phyloP scores from a whole-genome alignment of 2,329 filamentous ascomycete genomes.

The Ophiosphaerella narmari region DNA sequence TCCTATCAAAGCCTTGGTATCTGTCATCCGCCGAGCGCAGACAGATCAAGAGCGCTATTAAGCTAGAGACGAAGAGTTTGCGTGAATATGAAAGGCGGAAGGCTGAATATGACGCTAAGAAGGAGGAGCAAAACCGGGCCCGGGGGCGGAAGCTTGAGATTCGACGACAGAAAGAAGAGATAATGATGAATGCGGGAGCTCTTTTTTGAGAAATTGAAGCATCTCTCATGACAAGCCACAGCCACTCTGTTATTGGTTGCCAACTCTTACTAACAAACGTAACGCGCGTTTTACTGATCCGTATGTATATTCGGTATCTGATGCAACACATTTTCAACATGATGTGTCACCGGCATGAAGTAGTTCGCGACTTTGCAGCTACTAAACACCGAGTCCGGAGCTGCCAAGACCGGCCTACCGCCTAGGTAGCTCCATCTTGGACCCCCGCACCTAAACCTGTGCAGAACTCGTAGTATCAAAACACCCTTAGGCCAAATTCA shows the following conservation, averaged over 20 bases:
- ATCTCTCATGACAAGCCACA: neutral
- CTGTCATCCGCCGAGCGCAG: constrained; percentile 52
- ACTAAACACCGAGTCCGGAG: too few relatives aligned
- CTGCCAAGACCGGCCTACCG: too few relatives aligned
- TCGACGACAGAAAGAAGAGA: constrained; percentile 49
- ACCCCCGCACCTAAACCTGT: too few relatives aligned
- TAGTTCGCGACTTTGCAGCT: too few relatives aligned
- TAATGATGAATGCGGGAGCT: constrained; percentile 50
- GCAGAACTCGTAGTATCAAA: too few relatives aligned
- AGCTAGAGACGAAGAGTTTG: constrained; percentile 48
- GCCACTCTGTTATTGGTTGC: neutral
- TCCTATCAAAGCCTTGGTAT: constrained; percentile 60
- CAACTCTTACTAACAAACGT: too few relatives aligned
- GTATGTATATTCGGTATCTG: too few relatives aligned
- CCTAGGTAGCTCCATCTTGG: too few relatives aligned
- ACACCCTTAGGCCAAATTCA: too few relatives aligned
- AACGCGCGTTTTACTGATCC: too few relatives aligned
- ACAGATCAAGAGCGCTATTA: constrained; percentile 46
- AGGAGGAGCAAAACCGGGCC: constrained; percentile 36
- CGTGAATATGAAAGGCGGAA: constrained; percentile 38
- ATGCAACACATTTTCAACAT: too few relatives aligned
- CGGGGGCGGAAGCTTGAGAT: constrained; percentile 50
- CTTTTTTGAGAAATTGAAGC: constrained; percentile 28
- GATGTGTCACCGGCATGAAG: too few relatives aligned
- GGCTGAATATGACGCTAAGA: constrained; percentile 42